Evolutionary conservation across 2,329 filamentous ascomycete genomes (phyloP), one percentile per base, ranked within the genome.

Genomic region (Colletotrichum sp.): DNA sequence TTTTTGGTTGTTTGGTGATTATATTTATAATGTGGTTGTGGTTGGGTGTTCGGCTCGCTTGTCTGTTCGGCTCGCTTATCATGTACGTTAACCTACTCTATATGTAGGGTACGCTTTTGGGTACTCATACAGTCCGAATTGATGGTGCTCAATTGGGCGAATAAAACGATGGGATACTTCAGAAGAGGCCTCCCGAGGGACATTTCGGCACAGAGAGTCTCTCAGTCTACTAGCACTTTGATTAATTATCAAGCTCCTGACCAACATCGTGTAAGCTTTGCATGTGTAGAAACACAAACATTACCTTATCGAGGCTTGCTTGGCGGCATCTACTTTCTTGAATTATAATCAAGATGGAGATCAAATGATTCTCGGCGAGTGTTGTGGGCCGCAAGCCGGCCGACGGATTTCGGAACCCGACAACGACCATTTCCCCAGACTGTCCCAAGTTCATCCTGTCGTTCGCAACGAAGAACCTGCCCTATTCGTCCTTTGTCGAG

Each of bases 401-500:
- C 12, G 27, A 29, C 54, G 24, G 54, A 29, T 0, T 57, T 57
- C 54, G 54, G 54, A 24, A 57, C 24, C 54, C 21, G 27, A 57
- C 18, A 27, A 29, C 54, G 8, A 57, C 21, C 27, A 13, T 29
- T 57, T 27, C 27, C 27, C 24, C 24, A 57, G 54, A 57, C 13
- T 57, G 3, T 3, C 54, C 8, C 54, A 57, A 29, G 54, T 57
- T 59, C 57, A 18, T 59, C 27, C 27, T 59, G 29, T 33, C 27
- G 57, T 59, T 59, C 57, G 57, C 57, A 59, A 33, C 57, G 29
- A 59, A 18, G 57, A 34, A 59, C 4, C 3, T 59, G 29, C 57
- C 29, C 18, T 34, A 33, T 59, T 59, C 29, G 57, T 59, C 16
- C 11, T 57, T 57, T 59, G 29, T 27, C 18, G 27, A 57, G 29